Conservation (phyloP, 2,329 filamentous ascomycete species). For the Trichoderma pleuroti region DNA sequence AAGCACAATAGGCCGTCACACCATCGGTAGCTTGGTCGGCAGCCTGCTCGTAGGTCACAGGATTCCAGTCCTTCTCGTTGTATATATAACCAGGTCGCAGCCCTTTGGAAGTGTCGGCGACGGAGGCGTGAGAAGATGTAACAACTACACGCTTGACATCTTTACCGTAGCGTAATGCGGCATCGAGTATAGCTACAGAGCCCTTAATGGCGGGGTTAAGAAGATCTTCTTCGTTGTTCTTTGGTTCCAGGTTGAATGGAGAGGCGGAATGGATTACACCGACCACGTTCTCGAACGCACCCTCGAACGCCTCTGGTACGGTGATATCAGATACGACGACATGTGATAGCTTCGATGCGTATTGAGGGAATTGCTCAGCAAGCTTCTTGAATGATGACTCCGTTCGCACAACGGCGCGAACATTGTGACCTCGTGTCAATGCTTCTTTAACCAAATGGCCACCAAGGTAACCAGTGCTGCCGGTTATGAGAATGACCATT, state of each 20-base stretch:
- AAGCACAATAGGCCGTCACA: slow-evolving; percentile 25
- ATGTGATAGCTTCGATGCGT: not conserved
- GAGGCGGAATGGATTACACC: not conserved
- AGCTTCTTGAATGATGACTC: not conserved
- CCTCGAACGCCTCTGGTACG: not conserved
- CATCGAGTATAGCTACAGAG: not conserved
- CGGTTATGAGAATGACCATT: not conserved
- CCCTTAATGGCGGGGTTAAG: not conserved
- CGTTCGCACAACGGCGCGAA: not conserved
- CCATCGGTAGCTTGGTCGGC: slow-evolving; percentile 7
- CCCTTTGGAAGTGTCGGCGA: not conserved
- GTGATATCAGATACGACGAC: not conserved
- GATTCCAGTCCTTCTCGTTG: not conserved
- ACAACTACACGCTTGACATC: not conserved
- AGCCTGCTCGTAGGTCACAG: not conserved
- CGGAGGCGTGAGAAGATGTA: not conserved
- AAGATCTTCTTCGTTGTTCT: slow-evolving; percentile 3
- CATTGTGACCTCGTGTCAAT: not conserved
- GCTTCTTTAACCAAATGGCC: not conserved
- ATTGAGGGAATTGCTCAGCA: not conserved
- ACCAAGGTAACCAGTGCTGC: not conserved
- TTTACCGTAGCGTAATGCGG: not conserved
- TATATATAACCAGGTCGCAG: not conserved
- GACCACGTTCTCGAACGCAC: not conserved
- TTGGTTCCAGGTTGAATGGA: not conserved